These are phyloP conservation scores for Sphaerobolus stellatus DNA, from an alignment of 1,284 basidiomycete genomes.

Conservation along the genomic window DNA sequence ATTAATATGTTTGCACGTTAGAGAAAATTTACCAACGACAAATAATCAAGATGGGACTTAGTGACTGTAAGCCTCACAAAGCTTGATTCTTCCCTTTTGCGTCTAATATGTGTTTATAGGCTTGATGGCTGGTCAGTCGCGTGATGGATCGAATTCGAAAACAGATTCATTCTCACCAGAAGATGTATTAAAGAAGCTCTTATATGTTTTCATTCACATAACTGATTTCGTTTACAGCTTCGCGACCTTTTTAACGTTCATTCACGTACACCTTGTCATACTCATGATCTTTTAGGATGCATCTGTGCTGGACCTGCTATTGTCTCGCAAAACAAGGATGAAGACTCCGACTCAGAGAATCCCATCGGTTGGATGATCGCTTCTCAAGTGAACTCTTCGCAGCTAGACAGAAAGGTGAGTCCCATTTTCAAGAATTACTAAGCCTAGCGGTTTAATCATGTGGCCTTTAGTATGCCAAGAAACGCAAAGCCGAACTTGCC, in stretches of 20 bases:
- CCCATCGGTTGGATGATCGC: slow-evolving; percentile 68
- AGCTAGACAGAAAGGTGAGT: slow-evolving; percentile 54
- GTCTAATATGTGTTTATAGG: slow-evolving; percentile 39
- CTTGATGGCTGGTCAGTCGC: slow-evolving; percentile 57
- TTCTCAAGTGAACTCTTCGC: slow-evolving; percentile 58
- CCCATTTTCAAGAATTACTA: slow-evolving; percentile 2
- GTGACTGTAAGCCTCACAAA: slow-evolving; percentile 61
- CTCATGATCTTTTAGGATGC: slow-evolving; percentile 86
- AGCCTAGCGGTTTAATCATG: slow-evolving; percentile 7
- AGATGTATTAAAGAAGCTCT: slow-evolving; percentile 55
- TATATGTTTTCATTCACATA: slow-evolving; percentile 9
- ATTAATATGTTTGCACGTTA: slow-evolving; percentile 27
- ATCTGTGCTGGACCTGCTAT: slow-evolving; percentile 48
- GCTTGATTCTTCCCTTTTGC: not conserved
- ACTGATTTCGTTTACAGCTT: slow-evolving; percentile 51
- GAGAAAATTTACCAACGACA: slow-evolving; percentile 91
- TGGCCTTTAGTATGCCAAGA: slow-evolving; percentile 57
- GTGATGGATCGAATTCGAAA: slow-evolving; percentile 49
- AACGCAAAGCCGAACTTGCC: slow-evolving; percentile 76
- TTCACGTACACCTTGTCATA: slow-evolving; percentile 80
- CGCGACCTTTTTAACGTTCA: slow-evolving; percentile 91
- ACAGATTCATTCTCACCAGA: slow-evolving; percentile 86
- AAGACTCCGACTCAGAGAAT: slow-evolving; percentile 28
- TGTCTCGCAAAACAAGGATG: slow-evolving; percentile 7
- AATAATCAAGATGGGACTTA: slow-evolving; percentile 92